Conservation (phyloP, 106 monocot genomes). For the Dactylorhiza incarnata region DNA sequence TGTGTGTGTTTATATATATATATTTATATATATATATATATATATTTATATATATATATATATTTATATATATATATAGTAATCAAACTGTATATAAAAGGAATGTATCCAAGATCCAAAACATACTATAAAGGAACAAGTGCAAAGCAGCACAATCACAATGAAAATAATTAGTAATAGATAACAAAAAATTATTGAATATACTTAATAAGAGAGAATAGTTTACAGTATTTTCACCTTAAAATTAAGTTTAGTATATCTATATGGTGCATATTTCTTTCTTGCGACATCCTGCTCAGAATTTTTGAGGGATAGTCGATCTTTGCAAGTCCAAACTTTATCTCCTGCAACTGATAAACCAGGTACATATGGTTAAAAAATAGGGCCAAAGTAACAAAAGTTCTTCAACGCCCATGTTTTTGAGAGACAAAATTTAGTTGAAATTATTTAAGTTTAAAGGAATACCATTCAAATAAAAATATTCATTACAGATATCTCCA, state of each 20-base stretch:
- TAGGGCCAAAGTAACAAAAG: neutral
- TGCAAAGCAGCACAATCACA: neutral
- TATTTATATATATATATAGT: neutral
- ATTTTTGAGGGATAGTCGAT: slow-evolving; percentile 9
- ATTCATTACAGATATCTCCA: slow-evolving; percentile 2
- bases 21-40: too few relatives aligned
- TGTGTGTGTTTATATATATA: too few relatives aligned
- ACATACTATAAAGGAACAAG: neutral
- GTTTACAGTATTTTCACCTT: slow-evolving; percentile 33
- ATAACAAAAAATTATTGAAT: neutral
- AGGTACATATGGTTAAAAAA: neutral
- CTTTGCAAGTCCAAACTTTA: slow-evolving; percentile 11
- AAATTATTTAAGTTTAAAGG: neutral
- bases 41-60: too few relatives aligned
- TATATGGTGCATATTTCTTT: slow-evolving; percentile 63
- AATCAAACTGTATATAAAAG: neutral
- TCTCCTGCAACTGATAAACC: slow-evolving; percentile 12
- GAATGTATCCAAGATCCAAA: neutral
- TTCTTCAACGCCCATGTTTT: neutral
- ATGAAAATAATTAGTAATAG: neutral
- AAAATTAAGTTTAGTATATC: slow-evolving; percentile 92
- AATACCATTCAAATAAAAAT: slow-evolving; percentile 1
- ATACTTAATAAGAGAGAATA: neutral
- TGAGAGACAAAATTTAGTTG: neutral
- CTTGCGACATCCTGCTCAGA: slow-evolving; percentile 17